phyloP scores from a whole-genome alignment of 1,139 yeast genomes.

The Candida dubliniensis region DNA sequence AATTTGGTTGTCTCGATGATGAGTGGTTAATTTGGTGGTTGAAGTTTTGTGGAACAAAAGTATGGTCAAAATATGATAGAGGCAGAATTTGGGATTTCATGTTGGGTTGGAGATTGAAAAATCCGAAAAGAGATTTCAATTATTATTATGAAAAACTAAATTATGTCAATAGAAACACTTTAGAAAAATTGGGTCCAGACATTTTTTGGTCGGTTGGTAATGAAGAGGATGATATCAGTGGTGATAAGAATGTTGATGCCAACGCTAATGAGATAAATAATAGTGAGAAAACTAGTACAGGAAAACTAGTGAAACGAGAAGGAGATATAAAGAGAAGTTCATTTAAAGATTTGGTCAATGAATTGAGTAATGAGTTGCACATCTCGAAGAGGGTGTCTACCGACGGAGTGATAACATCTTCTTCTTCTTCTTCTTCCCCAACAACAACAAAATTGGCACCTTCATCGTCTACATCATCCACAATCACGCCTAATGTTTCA shows the following conservation, averaged over 20 bases:
- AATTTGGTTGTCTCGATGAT: conserved; percentile 66
- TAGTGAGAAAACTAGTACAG: not conserved
- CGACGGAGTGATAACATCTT: not conserved
- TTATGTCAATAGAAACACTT: conserved; percentile 21
- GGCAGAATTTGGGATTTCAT: conserved; percentile 89
- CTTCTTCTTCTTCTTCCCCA: too few relatives aligned
- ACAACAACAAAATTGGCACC: not conserved
- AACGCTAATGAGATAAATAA: not conserved
- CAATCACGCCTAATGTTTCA: conserved; percentile 13
- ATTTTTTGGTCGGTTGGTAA: conserved; percentile 39
- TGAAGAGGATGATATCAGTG: conserved; percentile 10
- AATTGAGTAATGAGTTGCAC: conserved; percentile 20
- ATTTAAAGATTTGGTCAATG: conserved; percentile 34
- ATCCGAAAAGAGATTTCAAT: conserved; percentile 30
- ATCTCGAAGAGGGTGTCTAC: conserved; percentile 6
- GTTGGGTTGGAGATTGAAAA: conserved; percentile 71
- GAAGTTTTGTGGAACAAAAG: conserved; percentile 88
- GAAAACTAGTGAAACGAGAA: not conserved
- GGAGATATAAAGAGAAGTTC: conserved; percentile 22
- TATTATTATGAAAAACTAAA: conserved; percentile 38
- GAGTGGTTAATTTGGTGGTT: conserved; percentile 97
- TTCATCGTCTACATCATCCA: conserved; percentile 1
- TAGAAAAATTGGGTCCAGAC: conserved; percentile 44
- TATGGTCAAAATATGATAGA: conserved; percentile 77
- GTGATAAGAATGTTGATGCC: conserved; percentile 15